Evolutionary conservation across 139 green algal species (phyloP), one percentile per base, ranked within the genome.

Genomic region (Parachlorella kessleri): DNA sequence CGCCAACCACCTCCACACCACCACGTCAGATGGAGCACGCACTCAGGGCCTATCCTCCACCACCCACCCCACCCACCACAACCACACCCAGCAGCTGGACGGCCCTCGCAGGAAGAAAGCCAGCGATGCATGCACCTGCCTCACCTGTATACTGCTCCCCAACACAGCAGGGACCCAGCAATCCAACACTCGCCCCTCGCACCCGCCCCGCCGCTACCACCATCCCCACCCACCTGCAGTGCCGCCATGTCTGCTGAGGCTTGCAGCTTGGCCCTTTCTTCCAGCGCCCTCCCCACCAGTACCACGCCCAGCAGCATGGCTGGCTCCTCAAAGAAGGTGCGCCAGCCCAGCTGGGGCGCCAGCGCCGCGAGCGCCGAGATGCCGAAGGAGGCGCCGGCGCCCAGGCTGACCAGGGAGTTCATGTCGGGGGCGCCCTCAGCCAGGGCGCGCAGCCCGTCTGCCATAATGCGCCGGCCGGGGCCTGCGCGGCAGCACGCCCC

Each of bases 321-420:
- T 0, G 96, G 96, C 91, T 99, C 96, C 89, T 99, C 95, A 74
- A 99, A 99, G 87, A 98, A 99, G 7, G 95, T 96, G 55, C 83
- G 88, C 96, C 96, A 99, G 3, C 92, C 91, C 63, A 96, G 76
- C 54, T 66, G 72, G 10, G 92, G 92, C 66, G 94, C 42, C n/a
- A 87, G 67, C 32, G 87, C 87, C 24, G 96, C 95, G 36, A 94
- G 89, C 37, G 89, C 90, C 81, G 83, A 93, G 23, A 98, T 90
- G 26, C 78, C 92, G 84, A 98, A 98, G 2, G 93, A 90, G 32
- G 95, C 89, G 9, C 81, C 80, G 1, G 96, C 93, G 5, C 96
- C 96, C 67, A 99, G 83, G 1, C 85, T 91, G 37, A 99, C 96
- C n/a, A 99, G 92, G 37, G 89, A 95, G 93, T 99, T 98, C 96